Evolutionary conservation across 495 filamentous ascomycete genomes (phyloP).

Genomic region (Aspergillus sparsus): DNA sequence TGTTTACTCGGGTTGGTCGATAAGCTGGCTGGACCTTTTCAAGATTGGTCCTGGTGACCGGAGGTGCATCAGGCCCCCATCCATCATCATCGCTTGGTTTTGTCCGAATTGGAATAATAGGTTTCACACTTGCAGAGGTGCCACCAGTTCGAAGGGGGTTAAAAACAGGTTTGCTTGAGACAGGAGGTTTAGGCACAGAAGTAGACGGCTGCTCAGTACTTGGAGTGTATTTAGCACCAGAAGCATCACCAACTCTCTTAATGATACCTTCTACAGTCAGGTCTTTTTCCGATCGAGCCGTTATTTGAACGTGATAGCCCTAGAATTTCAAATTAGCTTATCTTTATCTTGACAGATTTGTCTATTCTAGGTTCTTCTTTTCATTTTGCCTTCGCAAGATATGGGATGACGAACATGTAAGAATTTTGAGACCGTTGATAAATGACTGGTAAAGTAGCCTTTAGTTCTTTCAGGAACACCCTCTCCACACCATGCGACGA

Average conservation of each 20-base stretch:
- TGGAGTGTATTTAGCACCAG: conserved; percentile 88
- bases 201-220: conserved; percentile 52
- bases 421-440: conserved; percentile 83
- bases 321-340: conserved; percentile 26
- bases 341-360: conserved; percentile 15
- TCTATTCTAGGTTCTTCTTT: not conserved
- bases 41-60: conserved; percentile 79
- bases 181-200: conserved; percentile 62
- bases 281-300: conserved; percentile 86
- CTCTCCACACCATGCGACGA: conserved; percentile 97
- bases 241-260: conserved; percentile 93
- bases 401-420: conserved; percentile 62
- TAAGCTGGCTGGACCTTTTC: conserved; percentile 93
- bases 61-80: conserved; percentile 95
- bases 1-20: conserved; percentile 89
- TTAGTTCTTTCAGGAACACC: conserved; percentile 98
- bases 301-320: conserved; percentile 97
- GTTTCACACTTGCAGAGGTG: conserved; percentile 61
- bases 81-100: conserved; percentile 69
- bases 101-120: conserved; percentile 49
- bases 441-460: conserved; percentile 95
- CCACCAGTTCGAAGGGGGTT: conserved; percentile 74
- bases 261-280: conserved; percentile 84
- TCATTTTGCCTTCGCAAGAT: not conserved
- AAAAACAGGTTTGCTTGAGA: conserved; percentile 85